Percentiles rank a stretch among this genome's conserved stretches.
Conservation (phyloP, 2,329 filamentous ascomycete species). For the Colletotrichum destructivum region DNA sequence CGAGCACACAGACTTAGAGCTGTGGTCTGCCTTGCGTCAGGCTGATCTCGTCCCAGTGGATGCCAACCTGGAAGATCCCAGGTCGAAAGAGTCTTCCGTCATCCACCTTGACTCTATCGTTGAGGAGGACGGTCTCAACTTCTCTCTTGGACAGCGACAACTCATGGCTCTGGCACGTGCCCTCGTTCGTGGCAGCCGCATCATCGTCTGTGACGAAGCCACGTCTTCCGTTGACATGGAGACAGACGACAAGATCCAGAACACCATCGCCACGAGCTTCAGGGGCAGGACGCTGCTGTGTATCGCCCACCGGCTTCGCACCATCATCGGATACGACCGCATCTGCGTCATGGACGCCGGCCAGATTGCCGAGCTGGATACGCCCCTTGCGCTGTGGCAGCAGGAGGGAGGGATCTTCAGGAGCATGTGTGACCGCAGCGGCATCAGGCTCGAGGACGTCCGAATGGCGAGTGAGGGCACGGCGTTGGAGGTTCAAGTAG, state of each 20-base stretch:
- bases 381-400: conserved; percentile 81
- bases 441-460: conserved; percentile 76
- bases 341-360: conserved; percentile 98
- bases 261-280: conserved; percentile 88
- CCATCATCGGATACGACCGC: conserved; percentile 93
- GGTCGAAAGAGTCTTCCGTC: conserved; percentile 61
- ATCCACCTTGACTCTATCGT: conserved; percentile 89
- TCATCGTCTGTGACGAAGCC: conserved; percentile 98
- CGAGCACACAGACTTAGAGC: conserved; percentile 82
- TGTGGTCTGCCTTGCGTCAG: conserved; percentile 84
- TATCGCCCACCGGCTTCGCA: conserved; percentile 92
- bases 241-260: conserved; percentile 95
- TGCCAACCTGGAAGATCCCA: conserved; percentile 44
- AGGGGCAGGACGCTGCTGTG: conserved; percentile 89
- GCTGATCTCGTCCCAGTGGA: conserved; percentile 77
- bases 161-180: conserved; percentile 95
- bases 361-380: conserved; percentile 87
- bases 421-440: conserved; percentile 90
- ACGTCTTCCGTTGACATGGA: conserved; percentile 96
- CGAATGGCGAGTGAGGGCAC: conserved; percentile 57
- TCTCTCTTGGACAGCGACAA: conserved; percentile 94
- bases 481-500: conserved; percentile 36
- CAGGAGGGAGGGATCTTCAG: conserved; percentile 82
- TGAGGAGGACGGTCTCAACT: conserved; percentile 96
- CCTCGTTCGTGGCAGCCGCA: conserved; percentile 87